Percentiles rank a stretch among this genome's conserved stretches.
Evolutionary conservation across 768 basidiomycete genomes (phyloP).

Genomic region (Fomitopsis serialis): DNA sequence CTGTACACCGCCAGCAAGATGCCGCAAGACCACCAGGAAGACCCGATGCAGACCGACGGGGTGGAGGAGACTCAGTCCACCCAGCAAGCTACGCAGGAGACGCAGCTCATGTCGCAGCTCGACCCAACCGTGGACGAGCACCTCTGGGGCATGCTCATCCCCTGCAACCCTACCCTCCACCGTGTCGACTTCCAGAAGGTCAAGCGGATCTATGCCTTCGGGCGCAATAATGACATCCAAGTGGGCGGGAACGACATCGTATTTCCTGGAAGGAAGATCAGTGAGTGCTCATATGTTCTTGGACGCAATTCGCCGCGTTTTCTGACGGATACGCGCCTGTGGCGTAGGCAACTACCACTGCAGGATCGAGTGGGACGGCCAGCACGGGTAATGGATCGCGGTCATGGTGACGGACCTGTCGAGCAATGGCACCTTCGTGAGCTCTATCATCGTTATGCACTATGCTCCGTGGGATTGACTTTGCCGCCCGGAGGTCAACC

Average conservation of each 20-base stretch:
- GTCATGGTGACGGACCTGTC: constrained; percentile 52
- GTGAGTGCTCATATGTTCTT: constrained; percentile 35
- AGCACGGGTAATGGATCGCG: constrained; percentile 31
- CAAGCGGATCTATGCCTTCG: constrained; percentile 44
- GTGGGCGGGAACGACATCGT: constrained; percentile 41
- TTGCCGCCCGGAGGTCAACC: constrained; percentile 52
- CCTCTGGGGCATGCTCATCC: constrained; percentile 71
- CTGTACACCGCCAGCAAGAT: neutral
- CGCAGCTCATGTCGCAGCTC: constrained; percentile 34
- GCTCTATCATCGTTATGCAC: constrained; percentile 15
- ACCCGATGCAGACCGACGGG: constrained; percentile 15
- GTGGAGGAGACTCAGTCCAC: constrained; percentile 31
- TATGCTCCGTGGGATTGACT: neutral
- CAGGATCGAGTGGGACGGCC: constrained; percentile 54
- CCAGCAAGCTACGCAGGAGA: constrained; percentile 34
- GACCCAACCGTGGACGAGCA: constrained; percentile 24
- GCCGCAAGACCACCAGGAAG: neutral
- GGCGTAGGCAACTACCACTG: constrained; percentile 50
- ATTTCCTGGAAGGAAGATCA: constrained; percentile 70
- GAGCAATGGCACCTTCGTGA: constrained; percentile 72
- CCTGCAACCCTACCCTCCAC: constrained; percentile 45
- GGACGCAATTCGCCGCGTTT: constrained; percentile 1
- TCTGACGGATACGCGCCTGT: constrained; percentile 20
- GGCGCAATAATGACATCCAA: constrained; percentile 35
- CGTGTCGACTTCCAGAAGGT: constrained; percentile 62